A percentile compares a stretch with the other conserved stretches of the same genome.
These are phyloP conservation scores for Cyberlindnera bimundalis DNA, from an alignment of 805 yeast genomes.

Conservation along the genomic window DNA sequence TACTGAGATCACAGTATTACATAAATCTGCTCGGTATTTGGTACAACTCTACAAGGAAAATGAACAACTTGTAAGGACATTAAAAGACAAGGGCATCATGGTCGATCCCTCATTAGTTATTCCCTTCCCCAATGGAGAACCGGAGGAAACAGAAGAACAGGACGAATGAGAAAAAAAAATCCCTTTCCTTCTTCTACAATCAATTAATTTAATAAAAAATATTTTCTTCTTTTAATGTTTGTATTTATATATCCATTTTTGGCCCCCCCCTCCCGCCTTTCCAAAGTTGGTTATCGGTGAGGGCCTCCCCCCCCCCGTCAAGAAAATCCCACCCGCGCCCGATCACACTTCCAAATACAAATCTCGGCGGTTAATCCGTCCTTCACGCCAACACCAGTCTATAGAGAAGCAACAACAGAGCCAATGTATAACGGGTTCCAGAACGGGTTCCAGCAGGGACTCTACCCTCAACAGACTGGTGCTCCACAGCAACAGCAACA, in stretches of 20 bases:
- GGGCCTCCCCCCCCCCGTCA: too few species aligned
- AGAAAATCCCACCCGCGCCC: too few species aligned
- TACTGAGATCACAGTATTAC: conserved; percentile 73
- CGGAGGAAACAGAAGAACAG: not conserved
- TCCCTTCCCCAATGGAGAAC: conserved; percentile 13
- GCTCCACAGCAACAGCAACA: conserved; percentile 9
- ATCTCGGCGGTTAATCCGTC: conserved; percentile 2
- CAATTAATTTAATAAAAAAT: too few species aligned
- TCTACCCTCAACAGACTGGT: conserved; percentile 5
- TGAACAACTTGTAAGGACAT: conserved; percentile 37
- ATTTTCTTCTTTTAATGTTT: too few species aligned
- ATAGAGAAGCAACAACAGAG: not conserved
- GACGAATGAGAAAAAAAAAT: too few species aligned
- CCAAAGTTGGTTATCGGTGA: too few species aligned
- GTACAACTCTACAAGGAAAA: conserved; percentile 49
- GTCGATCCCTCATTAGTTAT: conserved; percentile 11
- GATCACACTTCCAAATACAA: too few species aligned
- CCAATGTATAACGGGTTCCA: conserved; percentile 15
- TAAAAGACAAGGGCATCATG: conserved; percentile 34
- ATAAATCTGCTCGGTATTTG: conserved; percentile 58
- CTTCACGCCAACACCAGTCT: not conserved
- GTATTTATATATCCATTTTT: too few species aligned
- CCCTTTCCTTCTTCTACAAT: too few species aligned
- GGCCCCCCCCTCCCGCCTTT: too few species aligned
- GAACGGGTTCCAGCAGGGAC: conserved; percentile 3